Base-by-base conservation (phyloP, 2,329 filamentous ascomycete species). In the Phoma sp. region DNA sequence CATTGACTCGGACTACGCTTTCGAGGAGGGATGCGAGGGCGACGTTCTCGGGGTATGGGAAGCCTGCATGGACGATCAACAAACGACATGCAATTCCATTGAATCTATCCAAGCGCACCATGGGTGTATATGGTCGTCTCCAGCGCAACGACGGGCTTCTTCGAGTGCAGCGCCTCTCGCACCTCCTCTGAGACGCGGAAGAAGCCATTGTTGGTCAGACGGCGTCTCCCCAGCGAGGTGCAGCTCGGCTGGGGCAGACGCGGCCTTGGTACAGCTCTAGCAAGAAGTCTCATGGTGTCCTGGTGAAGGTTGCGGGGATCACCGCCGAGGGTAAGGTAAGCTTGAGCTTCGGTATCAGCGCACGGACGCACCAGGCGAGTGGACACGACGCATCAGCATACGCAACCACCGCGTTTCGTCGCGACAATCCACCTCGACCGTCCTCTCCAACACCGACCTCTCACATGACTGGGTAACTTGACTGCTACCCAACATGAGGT, bases 41-140 rank as follows among this genome's bases (percentile, higher is more conserved):
- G 33, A 89, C 77, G 64, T 90, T 91, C 23, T 89, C 84, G 0
- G 88, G 88, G 63, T 89, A 89, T 2, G 88, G 87, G 60, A 87
- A 90, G 53, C 87, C 86, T 86, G 60, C 11, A 15, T 3, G 10
- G 2, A 11, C 18, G 26, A 48, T 67, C 47, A 68, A 60, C 46
- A 23, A 15, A 28, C n/a, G 14, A 23, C 5, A 14, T 7, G 33
- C 26, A 26, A 7, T 2, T 17, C 21, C n/a, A 14, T 9, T 26
- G 15, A 11, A 12, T 14, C 20, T 10, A 12, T 21, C 10, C 38
- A 34, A 25, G n/a, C 15, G 30, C 66, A 81, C 92, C 93, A 77
- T 99, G 95, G 1, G 95, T 99, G 76, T 99, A 98, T 65, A 99
- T 98, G 4, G 95, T 96, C 2, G 91, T 92, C 76, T 99, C 95